Evolutionary conservation across 768 basidiomycete species (phyloP).

Genomic region (Collybia sordida): DNA sequence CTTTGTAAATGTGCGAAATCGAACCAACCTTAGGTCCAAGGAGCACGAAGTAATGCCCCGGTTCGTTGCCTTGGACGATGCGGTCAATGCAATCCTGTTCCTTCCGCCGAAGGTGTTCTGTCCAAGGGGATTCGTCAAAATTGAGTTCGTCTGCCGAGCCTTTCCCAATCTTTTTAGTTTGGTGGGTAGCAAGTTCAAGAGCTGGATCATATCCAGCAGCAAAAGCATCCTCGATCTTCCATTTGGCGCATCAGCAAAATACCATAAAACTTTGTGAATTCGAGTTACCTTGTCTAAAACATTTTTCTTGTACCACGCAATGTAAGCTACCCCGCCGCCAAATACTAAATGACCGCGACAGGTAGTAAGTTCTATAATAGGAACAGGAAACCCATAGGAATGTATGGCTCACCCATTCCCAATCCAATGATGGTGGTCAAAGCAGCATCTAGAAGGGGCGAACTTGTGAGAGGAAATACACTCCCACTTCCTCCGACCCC

Average conservation of each 20-base stretch:
- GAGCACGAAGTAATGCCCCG: slow-evolving; percentile 74
- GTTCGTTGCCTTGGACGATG: slow-evolving; percentile 73
- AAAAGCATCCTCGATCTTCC: slow-evolving; percentile 78
- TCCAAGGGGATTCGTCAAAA: slow-evolving; percentile 43
- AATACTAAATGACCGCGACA: slow-evolving; percentile 46
- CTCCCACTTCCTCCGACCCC: slow-evolving; percentile 28
- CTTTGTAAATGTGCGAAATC: not conserved
- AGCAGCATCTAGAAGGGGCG: slow-evolving; percentile 51
- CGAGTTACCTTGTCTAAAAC: slow-evolving; percentile 70
- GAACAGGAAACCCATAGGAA: not conserved
- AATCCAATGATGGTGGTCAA: slow-evolving; percentile 63
- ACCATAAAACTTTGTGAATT: not conserved
- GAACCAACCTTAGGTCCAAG: slow-evolving; percentile 70
- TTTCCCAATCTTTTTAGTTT: slow-evolving; percentile 26
- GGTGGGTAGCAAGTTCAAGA: slow-evolving; percentile 63
- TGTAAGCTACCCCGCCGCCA: slow-evolving; percentile 68
- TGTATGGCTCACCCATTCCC: slow-evolving; percentile 45
- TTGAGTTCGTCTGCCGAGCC: slow-evolving; percentile 29
- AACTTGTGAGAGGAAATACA: slow-evolving; percentile 35
- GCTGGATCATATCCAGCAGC: slow-evolving; percentile 80
- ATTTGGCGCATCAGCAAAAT: slow-evolving; percentile 1
- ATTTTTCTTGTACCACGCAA: slow-evolving; percentile 79
- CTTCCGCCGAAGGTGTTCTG: slow-evolving; percentile 62
- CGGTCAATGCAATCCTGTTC: slow-evolving; percentile 78
- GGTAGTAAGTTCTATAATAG: not conserved